phyloP scores from a whole-genome alignment of 805 yeast species.

The Candida khao-thaluensis region DNA sequence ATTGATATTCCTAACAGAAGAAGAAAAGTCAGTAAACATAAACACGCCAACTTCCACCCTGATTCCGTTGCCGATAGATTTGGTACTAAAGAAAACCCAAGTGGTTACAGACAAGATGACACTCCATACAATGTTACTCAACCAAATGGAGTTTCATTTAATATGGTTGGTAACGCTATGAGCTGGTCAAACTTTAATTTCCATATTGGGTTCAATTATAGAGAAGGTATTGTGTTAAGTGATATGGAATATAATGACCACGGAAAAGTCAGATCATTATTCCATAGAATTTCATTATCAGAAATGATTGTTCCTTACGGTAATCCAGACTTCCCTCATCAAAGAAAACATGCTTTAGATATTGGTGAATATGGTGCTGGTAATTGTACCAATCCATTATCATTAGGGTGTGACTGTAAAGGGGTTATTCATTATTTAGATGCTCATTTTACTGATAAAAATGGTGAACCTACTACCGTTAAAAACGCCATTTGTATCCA shows the following conservation, averaged over 20 bases:
- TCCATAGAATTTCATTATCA: constrained; percentile 73
- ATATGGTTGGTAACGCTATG: constrained; percentile 65
- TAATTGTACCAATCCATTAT: constrained; percentile 74
- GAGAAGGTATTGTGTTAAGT: constrained; percentile 79
- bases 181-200: constrained; percentile 76
- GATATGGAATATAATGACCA: constrained; percentile 75
- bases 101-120: constrained; percentile 57
- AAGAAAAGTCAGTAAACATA: constrained; percentile 65
- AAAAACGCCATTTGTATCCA: constrained; percentile 82
- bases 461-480: constrained; percentile 67
- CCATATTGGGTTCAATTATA: constrained; percentile 81
- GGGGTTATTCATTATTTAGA: constrained; percentile 83
- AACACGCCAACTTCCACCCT: constrained; percentile 71
- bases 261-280: constrained; percentile 68
- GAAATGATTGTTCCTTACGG: constrained; percentile 90
- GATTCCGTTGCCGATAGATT: constrained; percentile 58
- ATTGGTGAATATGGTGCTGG: constrained; percentile 90
- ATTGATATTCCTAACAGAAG: constrained; percentile 76
- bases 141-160: constrained; percentile 81
- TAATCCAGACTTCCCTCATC: constrained; percentile 75
- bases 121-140: constrained; percentile 72
- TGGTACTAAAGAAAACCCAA: constrained; percentile 47
- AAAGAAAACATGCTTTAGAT: constrained; percentile 83
- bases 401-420: constrained; percentile 82
- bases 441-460: constrained; percentile 68